Evolutionary conservation across 495 filamentous ascomycete species (phyloP).

Genomic region (Glonium stellatum): DNA sequence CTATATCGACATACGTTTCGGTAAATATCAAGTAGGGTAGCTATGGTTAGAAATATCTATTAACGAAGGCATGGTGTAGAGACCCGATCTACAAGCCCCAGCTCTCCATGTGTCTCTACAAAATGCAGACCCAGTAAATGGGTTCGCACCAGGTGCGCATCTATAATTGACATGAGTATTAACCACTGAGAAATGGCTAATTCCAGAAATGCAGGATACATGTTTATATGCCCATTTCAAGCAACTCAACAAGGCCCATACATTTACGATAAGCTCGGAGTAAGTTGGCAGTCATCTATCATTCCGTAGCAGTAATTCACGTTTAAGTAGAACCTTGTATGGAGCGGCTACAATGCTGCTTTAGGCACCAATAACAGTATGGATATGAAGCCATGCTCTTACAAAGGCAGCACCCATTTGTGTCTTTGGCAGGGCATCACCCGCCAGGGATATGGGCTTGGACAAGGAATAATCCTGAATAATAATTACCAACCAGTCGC

Average conservation of each 20-base stretch:
- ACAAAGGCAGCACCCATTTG: slow-evolving; percentile 11
- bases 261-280: slow-evolving; percentile 23
- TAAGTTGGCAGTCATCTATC: neutral
- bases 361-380: slow-evolving; percentile 5
- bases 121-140: neutral
- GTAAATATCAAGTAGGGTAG: neutral
- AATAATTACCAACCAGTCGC: slow-evolving; percentile 9
- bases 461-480: slow-evolving; percentile 13
- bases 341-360: slow-evolving; percentile 13
- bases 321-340: slow-evolving; percentile 12
- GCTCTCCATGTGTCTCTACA: slow-evolving; percentile 6
- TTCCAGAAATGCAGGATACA: slow-evolving; percentile 9
- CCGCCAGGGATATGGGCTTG: slow-evolving; percentile 11
- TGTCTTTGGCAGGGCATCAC: slow-evolving; percentile 12
- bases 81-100: slow-evolving; percentile 2
- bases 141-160: slow-evolving; percentile 10
- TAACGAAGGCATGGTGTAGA: neutral
- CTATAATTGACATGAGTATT: too few relatives aligned
- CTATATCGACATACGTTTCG: slow-evolving; percentile 3
- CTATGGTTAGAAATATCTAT: neutral
- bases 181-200: neutral
- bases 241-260: slow-evolving; percentile 14
- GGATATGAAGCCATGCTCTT: slow-evolving; percentile 18
- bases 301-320: neutral
- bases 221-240: slow-evolving; percentile 14